Conservation (phyloP, 2,329 filamentous ascomycete species). For the Fusarium temperatum region DNA sequence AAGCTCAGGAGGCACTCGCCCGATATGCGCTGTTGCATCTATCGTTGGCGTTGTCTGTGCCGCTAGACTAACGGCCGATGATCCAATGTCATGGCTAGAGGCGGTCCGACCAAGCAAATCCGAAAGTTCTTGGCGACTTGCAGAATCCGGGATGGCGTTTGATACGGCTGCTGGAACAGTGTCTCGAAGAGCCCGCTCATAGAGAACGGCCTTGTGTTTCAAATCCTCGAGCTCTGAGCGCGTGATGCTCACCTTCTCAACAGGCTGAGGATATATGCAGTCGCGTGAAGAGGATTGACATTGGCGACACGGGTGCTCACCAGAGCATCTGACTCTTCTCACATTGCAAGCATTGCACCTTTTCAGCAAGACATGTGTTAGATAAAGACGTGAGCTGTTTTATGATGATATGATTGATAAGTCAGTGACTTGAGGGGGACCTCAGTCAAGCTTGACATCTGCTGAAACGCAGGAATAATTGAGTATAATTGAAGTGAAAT, state of each 20-base stretch:
- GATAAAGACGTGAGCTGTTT: conserved; percentile 9
- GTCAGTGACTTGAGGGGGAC: neutral
- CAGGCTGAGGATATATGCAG: conserved; percentile 57
- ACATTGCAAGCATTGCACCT: conserved; percentile 65
- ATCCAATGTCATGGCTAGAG: conserved; percentile 18
- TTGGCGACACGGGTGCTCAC: conserved; percentile 58
- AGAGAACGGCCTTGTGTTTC: conserved; percentile 49
- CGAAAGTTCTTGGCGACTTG: conserved; percentile 48
- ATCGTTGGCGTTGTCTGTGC: conserved; percentile 11
- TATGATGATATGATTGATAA: neutral
- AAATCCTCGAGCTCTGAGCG: conserved; percentile 54
- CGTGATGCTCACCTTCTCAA: conserved; percentile 56
- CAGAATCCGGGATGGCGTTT: conserved; percentile 41
- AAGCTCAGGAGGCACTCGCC: conserved; percentile 8
- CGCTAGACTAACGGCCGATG: conserved; percentile 5
- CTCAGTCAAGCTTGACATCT: neutral
- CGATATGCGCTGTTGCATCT: conserved; percentile 2
- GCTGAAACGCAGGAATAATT: neutral
- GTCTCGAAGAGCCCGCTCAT: conserved; percentile 52
- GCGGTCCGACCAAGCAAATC: conserved; percentile 37
- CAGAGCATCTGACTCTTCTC: conserved; percentile 62
- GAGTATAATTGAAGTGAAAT: neutral
- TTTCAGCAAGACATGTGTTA: conserved; percentile 11
- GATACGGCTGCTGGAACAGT: conserved; percentile 43
- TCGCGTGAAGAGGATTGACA: conserved; percentile 55